Evolutionary conservation across 805 yeast species (phyloP).

Genomic region (Pichia eremophila): DNA sequence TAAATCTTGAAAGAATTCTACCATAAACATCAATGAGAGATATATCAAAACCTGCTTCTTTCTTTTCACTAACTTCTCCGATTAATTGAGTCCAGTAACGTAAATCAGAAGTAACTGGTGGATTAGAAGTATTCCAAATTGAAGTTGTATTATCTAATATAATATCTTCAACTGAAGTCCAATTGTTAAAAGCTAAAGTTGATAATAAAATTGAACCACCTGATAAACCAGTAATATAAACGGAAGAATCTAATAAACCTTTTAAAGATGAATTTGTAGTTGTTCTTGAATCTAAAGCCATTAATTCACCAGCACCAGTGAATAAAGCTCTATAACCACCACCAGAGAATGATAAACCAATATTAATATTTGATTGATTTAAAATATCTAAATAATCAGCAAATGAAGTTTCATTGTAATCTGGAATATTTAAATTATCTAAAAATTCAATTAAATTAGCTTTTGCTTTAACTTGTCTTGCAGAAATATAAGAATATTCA

Average conservation of each 20-base stretch:
- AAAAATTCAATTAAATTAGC: conserved; percentile 36
- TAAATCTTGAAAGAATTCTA: conserved; percentile 53
- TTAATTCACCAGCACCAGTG: conserved; percentile 71
- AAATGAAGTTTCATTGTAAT: conserved; percentile 37
- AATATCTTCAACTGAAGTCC: conserved; percentile 55
- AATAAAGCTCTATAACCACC: conserved; percentile 87
- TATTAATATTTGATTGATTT: conserved; percentile 29
- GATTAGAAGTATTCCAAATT: conserved; percentile 58
- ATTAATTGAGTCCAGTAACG: conserved; percentile 39
- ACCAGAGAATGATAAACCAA: conserved; percentile 62
- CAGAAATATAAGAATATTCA: conserved; percentile 46
- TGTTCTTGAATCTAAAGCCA: conserved; percentile 72
- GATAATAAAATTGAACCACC: conserved; percentile 76
- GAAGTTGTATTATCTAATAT: conserved; percentile 23
- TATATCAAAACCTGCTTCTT: conserved; percentile 49
- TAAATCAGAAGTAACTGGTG: conserved; percentile 46
- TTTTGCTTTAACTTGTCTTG: conserved; percentile 34
- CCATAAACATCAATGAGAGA: conserved; percentile 69
- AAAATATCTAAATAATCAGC: conserved; percentile 23
- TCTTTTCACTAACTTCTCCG: conserved; percentile 39
- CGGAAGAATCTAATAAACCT: conserved; percentile 63
- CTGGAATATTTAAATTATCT: conserved; percentile 33
- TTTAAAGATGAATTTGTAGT: conserved; percentile 25
- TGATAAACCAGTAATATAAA: conserved; percentile 66
- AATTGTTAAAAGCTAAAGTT: conserved; percentile 57